A percentile compares a stretch with the other conserved stretches of the same genome.
Evolutionary conservation across 225 moss, liverwort and hornwort genomes (phyloP).

Genomic region (Pseudisothecium myosuroides): DNA sequence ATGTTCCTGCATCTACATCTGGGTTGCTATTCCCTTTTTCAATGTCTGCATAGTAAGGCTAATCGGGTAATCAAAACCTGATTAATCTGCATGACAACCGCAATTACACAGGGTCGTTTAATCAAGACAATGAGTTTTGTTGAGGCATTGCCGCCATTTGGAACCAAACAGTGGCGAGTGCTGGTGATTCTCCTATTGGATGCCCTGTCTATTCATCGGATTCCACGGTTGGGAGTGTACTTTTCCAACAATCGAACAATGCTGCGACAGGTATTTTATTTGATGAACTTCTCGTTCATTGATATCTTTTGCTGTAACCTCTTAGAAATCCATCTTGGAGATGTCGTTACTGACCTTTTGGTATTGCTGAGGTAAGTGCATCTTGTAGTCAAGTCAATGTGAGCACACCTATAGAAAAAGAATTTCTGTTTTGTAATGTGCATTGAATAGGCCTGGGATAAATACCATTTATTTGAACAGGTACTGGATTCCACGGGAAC

Average conservation of each 20-base stretch:
- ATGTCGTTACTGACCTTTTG: background rate
- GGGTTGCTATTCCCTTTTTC: background rate
- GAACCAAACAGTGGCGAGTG: slow-evolving; percentile 63
- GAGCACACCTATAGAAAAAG: background rate
- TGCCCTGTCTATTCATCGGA: slow-evolving; percentile 53
- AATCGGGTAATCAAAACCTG: background rate
- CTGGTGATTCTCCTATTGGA: slow-evolving; percentile 64
- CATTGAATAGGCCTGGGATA: background rate
- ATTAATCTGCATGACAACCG: background rate
- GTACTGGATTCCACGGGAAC: slow-evolving; percentile 58
- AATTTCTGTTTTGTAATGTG: background rate
- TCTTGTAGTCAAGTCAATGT: background rate
- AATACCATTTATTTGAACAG: slow-evolving; percentile 12
- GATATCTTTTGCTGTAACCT: background rate
- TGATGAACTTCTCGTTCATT: background rate
- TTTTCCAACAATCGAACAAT: slow-evolving; percentile 47
- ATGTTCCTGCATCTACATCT: background rate
- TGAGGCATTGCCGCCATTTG: slow-evolving; percentile 73
- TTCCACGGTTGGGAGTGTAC: slow-evolving; percentile 47
- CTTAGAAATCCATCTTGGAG: background rate
- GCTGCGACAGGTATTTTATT: slow-evolving; percentile 46
- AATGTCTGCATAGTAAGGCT: background rate
- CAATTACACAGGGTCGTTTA: slow-evolving; percentile 52
- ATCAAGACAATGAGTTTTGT: slow-evolving; percentile 71
- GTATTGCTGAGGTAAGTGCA: background rate